Evolutionary conservation across 176 grass and related monocot species (phyloP), one percentile per base, ranked within the genome.

Genomic region (Tillandsia fasciculata): DNA sequence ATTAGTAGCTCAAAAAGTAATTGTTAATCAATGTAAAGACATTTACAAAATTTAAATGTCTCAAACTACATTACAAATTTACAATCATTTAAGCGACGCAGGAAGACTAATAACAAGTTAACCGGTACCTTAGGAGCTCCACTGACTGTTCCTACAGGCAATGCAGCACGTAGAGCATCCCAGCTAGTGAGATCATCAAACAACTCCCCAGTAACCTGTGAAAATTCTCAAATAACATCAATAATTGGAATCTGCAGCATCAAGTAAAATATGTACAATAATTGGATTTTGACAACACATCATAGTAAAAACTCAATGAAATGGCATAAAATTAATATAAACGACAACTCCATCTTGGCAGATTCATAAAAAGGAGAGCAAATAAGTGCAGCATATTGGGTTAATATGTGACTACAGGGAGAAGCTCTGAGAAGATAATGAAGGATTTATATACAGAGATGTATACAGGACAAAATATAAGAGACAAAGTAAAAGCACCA

Each of bases 91-190:
- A 42, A 42, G 33, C 33, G 33, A 42, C 0, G 18, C n/a, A 61
- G 20, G 14, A 17, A 9, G 22, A 18, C 13, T 61, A 22, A 22
- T 22, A 61, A 61, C 17, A 61, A 61, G 56, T 61, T 18, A 59
- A 61, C 65, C 12, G 48, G 66, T 56, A 96, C 87, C 91, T 96
- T 90, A 68, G 91, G 91, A 42, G 91, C 91, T 74, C 91, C 91
- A 54, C 91, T 96, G 26, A 96, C 87, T 74, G 91, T 96, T 81
- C 91, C 91, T 27, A 91, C 87, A 42, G 91, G 91, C 79, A 96
- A 81, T 4, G 91, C 91, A 70, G 91, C 85, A 74, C 91, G 85
- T 14, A 96, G 52, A 18, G 82, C 91, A 85, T 96, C 91, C 91
- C 91, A 91, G 23, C 91, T 88, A 77, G 80, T 74, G 13, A 91